phyloP scores from a whole-genome alignment of 2,329 filamentous ascomycete species.

The Beauveria asiatica region DNA sequence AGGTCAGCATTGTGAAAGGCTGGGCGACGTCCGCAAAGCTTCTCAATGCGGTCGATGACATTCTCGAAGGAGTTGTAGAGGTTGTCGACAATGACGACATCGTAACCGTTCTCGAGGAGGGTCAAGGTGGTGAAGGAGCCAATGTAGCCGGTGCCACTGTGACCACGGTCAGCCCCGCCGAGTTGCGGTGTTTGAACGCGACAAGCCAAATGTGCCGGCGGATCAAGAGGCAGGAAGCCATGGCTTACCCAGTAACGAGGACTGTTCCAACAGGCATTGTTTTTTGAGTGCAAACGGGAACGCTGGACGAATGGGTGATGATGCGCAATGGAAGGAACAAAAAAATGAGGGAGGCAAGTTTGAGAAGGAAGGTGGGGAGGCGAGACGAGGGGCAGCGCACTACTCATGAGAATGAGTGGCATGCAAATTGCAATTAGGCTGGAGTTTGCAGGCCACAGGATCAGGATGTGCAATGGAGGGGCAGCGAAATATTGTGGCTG shows the following conservation, averaged over 20 bases:
- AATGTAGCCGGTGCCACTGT: slow-evolving; percentile 96
- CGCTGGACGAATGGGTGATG: slow-evolving; percentile 18
- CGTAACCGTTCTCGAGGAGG: slow-evolving; percentile 87
- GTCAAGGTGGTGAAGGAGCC: slow-evolving; percentile 92
- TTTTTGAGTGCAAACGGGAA: neutral
- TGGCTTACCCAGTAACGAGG: slow-evolving; percentile 77
- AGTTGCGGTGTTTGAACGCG: neutral
- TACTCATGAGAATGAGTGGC: neutral
- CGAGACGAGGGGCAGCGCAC: neutral
- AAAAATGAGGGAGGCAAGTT: slow-evolving; percentile 3
- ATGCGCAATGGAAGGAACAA: slow-evolving; percentile 1
- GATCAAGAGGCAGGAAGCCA: slow-evolving; percentile 10
- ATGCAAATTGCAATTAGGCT: neutral
- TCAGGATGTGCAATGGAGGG: neutral
- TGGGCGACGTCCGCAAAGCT: slow-evolving; percentile 82
- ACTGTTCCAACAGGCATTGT: slow-evolving; percentile 77
- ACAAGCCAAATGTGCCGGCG: neutral
- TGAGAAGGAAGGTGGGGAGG: neutral
- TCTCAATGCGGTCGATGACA: slow-evolving; percentile 87
- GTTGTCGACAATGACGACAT: slow-evolving; percentile 93
- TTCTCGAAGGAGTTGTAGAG: slow-evolving; percentile 95
- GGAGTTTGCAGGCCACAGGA: neutral
- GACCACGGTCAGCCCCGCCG: slow-evolving; percentile 12
- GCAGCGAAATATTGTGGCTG: too few relatives aligned
- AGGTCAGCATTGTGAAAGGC: slow-evolving; percentile 80